Evolutionary conservation across 768 basidiomycete genomes (phyloP).

Genomic region (Kondoa subrosea): DNA sequence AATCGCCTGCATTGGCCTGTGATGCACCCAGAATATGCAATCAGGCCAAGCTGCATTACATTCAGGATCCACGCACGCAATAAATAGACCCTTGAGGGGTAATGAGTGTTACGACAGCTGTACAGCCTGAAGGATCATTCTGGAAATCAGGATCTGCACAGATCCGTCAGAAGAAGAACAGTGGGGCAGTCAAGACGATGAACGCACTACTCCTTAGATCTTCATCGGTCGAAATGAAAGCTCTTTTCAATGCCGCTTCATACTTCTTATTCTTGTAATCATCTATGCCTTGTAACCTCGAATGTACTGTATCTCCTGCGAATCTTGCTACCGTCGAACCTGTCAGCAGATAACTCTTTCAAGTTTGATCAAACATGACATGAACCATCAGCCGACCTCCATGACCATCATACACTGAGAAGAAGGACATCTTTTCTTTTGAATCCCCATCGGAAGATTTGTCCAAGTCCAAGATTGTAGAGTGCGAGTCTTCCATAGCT

Average conservation of each 20-base stretch:
- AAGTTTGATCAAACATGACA: not conserved
- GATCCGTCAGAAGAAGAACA: not conserved
- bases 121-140: constrained; percentile 88
- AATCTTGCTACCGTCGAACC: constrained; percentile 71
- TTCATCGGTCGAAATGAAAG: constrained; percentile 87
- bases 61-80: constrained; percentile 19
- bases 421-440: constrained; percentile 41
- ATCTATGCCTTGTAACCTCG: constrained; percentile 54
- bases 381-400: constrained; percentile 52
- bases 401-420: constrained; percentile 96
- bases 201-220: constrained; percentile 62
- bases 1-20: constrained; percentile 96
- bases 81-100: constrained; percentile 56
- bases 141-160: constrained; percentile 60
- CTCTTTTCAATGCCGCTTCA: constrained; percentile 59
- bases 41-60: constrained; percentile 1
- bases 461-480: constrained; percentile 26
- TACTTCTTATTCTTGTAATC: constrained; percentile 55
- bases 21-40: not conserved
- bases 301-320: constrained; percentile 68
- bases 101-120: constrained; percentile 65
- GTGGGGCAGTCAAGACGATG: not conserved
- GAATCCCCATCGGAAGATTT: constrained; percentile 15
- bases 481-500: constrained; percentile 97
- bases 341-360: constrained; percentile 29